Percentiles rank a stretch among this genome's conserved stretches.
Conservation (phyloP, 805 yeast genomes). For the Torulaspora maleeae region DNA sequence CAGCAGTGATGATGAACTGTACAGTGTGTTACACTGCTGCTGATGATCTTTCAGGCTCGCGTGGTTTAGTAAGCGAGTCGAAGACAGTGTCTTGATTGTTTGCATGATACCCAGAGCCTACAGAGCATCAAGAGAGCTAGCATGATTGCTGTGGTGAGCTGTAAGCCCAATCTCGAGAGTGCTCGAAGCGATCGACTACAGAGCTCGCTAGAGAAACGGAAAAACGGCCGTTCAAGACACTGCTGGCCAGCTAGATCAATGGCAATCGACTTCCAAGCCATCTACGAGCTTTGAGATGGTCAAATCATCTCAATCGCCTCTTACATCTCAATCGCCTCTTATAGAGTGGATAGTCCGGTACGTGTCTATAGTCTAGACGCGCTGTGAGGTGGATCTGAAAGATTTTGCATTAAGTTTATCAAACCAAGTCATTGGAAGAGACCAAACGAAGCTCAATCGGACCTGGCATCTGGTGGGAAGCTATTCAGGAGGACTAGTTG, state of each 20-base stretch:
- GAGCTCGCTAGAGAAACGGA: no score
- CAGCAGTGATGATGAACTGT: background rate
- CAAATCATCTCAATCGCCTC: no score
- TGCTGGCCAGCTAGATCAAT: no score
- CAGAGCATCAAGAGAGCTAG: background rate
- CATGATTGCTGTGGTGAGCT: no score
- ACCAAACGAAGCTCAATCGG: background rate
- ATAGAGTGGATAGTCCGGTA: no score
- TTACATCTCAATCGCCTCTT: no score
- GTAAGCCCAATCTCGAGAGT: no score
- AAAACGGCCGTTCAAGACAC: no score
- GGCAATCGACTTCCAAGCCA: no score
- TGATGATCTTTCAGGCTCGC: background rate
- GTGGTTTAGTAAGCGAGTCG: background rate
- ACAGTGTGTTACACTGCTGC: background rate
- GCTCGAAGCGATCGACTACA: no score
- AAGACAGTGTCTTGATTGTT: background rate
- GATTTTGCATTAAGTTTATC: background rate
- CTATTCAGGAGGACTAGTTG: background rate
- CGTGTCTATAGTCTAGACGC: background rate
- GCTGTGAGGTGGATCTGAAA: background rate
- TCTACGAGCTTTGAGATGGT: no score
- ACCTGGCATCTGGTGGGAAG: background rate
- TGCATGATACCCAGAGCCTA: background rate
- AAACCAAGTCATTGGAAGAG: background rate